Evolutionary conservation across 1,284 basidiomycete species (phyloP), one percentile per base, ranked within the genome.

Genomic region (Thelephora terrestris): DNA sequence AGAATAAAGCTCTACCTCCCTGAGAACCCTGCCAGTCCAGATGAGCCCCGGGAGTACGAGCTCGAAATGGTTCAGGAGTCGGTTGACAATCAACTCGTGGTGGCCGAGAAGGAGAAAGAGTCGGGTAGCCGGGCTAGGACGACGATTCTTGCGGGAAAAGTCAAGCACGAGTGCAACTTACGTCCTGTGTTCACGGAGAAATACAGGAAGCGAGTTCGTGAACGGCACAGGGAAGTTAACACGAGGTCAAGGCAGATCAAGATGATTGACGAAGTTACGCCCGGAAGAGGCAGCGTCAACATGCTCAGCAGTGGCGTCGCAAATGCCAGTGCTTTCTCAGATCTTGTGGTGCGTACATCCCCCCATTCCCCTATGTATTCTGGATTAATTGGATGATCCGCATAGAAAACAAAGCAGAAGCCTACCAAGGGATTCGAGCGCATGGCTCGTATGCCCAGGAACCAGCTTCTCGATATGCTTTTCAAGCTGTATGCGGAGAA

Each of bases 381-480:
- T 37, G 24, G 7, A 36, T 45, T 44, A 24, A 24, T 18, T 47
- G 40, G 35, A 18, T 10, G 29, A 14, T 3, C 14, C 12, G 29
- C 36, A 24, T 58, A 85, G 81, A 73, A 73, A 70, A 67, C 75
- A 20, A 85, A 82, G 64, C 72, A 65, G 46, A 85, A 81, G 62
- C 73, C 67, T 18, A 64, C 70, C 17, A 87, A 87, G 57, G 83
- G 81, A 32, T 86, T 85, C 68, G 88, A 93, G 64, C 88, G 91
- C 57, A 88, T 90, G 75, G 87, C 91, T 12, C 83, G 91, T 58
- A 85, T 94, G 69, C 88, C 92, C 20, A 78, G 84, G 51, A 87
- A 91, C 68, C 89, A 95, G 60, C 77, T 98, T 7, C 73, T 92
- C 60, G 91, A 97, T 64, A 67, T 85, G 53, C 75, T 98, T 25